phyloP scores from a whole-genome alignment of 2,329 filamentous ascomycete species.

The Pseudogymnoascus sp. region DNA sequence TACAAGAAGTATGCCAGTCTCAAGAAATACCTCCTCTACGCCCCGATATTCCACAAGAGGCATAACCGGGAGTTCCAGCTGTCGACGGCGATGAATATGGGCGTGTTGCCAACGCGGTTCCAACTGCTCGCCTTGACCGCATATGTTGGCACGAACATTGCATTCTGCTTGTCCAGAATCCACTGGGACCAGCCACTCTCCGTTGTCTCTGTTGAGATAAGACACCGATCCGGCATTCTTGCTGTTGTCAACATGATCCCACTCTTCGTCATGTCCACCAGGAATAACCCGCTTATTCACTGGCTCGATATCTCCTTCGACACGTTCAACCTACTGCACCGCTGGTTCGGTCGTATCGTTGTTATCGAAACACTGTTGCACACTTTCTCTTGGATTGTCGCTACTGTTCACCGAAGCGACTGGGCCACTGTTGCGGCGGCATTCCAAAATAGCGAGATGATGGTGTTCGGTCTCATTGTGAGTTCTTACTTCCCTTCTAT shows the following conservation, averaged over 20 bases:
- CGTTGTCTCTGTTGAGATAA: conserved; percentile 43
- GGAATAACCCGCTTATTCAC: conserved; percentile 72
- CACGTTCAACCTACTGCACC: conserved; percentile 73
- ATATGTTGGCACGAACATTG: conserved; percentile 67
- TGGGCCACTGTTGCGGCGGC: conserved; percentile 41
- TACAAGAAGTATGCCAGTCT: conserved; percentile 48
- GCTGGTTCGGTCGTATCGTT: conserved; percentile 73
- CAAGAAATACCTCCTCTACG: conserved; percentile 60
- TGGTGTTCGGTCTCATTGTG: conserved; percentile 57
- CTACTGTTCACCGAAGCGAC: conserved; percentile 34
- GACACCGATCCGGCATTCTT: conserved; percentile 64
- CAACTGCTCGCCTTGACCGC: conserved; percentile 61
- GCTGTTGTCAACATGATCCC: conserved; percentile 72
- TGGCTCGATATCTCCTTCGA: conserved; percentile 71
- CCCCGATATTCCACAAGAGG: conserved; percentile 65
- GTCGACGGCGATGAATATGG: conserved; percentile 60
- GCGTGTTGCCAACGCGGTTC: conserved; percentile 72
- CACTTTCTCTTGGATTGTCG: conserved; percentile 51
- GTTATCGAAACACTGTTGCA: conserved; percentile 63
- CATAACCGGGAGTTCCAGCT: conserved; percentile 71
- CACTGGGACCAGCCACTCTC: conserved; percentile 45
- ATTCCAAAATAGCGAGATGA: conserved; percentile 34
- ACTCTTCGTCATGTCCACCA: conserved; percentile 64
- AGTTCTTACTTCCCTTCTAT: conserved; percentile 27
- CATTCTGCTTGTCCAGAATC: conserved; percentile 66